Evolutionary conservation across 148 eudicot genomes (phyloP).

Genomic region (Heliosperma pusillum): DNA sequence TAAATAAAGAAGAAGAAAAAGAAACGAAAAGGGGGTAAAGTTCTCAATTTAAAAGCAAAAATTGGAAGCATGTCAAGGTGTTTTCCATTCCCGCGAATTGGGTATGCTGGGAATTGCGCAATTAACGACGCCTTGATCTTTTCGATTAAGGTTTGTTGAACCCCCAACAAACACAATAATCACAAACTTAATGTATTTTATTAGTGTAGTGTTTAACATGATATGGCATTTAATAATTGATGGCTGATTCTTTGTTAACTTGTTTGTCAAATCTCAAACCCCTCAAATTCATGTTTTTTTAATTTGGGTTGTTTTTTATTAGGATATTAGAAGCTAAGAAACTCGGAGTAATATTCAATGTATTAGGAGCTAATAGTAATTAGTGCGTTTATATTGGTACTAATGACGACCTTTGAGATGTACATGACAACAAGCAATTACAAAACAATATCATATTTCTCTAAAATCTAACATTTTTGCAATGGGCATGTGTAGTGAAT

Average conservation of each 20-base stretch:
- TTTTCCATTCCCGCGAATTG: constrained; percentile 67
- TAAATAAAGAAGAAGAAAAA: too few species aligned
- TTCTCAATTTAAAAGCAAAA: background rate
- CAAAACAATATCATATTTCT: too few species aligned
- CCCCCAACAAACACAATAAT: constrained; percentile 16
- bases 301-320: too few species aligned
- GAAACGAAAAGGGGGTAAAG: background rate
- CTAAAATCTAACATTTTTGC: too few species aligned
- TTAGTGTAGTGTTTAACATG: background rate
- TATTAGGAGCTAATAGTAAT: too few species aligned
- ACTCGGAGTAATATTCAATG: too few species aligned
- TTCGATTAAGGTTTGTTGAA: constrained; percentile 94
- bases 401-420: too few species aligned
- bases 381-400: too few species aligned
- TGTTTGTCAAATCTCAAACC: too few species aligned
- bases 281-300: background rate
- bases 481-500: too few species aligned
- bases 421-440: too few species aligned
- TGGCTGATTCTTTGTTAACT: background rate
- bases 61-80: constrained; percentile 71
- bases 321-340: too few species aligned
- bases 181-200: background rate
- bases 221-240: background rate
- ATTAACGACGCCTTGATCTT: constrained; percentile 75
- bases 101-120: constrained; percentile 42